Percentiles rank a stretch among this genome's conserved stretches.
phyloP scores from a whole-genome alignment of 2,329 filamentous ascomycete genomes.

The Teratosphaeria gauchensis region DNA sequence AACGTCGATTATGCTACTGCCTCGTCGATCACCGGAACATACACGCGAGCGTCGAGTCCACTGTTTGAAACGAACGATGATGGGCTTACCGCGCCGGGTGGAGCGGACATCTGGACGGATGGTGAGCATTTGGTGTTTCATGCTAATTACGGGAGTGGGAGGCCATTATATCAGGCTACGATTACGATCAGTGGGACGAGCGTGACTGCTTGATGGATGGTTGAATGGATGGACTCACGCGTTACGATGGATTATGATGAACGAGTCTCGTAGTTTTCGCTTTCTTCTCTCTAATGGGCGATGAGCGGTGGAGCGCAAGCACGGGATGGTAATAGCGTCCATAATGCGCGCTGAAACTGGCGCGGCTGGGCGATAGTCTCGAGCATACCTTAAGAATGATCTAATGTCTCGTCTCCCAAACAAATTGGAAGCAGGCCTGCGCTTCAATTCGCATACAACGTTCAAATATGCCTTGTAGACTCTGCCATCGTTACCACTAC shows the following conservation, averaged over 20 bases:
- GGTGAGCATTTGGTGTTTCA: constrained; percentile 25
- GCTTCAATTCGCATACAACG: too few relatives aligned
- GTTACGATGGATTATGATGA: not conserved
- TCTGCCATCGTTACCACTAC: too few relatives aligned
- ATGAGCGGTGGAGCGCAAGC: too few relatives aligned
- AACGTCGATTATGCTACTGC: constrained; percentile 22
- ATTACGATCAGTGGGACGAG: constrained; percentile 10
- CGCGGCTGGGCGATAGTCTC: too few relatives aligned
- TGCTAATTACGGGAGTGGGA: constrained; percentile 15
- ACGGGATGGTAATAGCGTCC: too few relatives aligned
- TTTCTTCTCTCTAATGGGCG: too few relatives aligned
- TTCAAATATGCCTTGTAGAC: too few relatives aligned
- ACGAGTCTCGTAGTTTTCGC: not conserved
- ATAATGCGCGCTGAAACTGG: too few relatives aligned
- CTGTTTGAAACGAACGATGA: constrained; percentile 17
- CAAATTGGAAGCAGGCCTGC: too few relatives aligned
- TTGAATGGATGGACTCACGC: too few relatives aligned
- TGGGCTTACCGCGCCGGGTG: constrained; percentile 23
- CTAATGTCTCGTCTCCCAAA: too few relatives aligned
- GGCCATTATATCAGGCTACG: constrained; percentile 16
- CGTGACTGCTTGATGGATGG: constrained; percentile 4
- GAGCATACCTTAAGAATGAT: too few relatives aligned
- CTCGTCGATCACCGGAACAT: constrained; percentile 14
- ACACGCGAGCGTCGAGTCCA: constrained; percentile 11
- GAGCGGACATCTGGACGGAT: constrained; percentile 21